phyloP scores from a whole-genome alignment of 2,329 filamentous ascomycete species.

The Colletotrichum sp. region DNA sequence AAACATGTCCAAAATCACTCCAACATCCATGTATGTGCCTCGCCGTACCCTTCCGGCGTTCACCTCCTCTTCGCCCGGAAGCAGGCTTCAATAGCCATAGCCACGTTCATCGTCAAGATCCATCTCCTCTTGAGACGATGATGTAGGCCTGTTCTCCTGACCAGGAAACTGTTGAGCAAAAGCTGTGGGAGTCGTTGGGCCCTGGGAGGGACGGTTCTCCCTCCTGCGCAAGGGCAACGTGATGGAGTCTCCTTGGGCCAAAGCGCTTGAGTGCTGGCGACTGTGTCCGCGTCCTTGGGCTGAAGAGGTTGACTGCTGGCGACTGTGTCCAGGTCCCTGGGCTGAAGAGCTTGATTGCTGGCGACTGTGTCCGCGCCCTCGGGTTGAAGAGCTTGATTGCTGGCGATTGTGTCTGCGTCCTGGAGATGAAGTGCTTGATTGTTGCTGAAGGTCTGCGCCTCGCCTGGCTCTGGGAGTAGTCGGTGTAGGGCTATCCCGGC shows the following conservation, averaged over 20 bases:
- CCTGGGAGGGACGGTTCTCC: background rate
- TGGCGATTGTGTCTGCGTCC: too few relatives aligned
- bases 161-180: background rate
- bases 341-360: too few relatives aligned
- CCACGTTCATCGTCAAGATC: fast-evolving
- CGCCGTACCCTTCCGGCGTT: background rate
- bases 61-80: background rate
- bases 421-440: too few relatives aligned
- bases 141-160: fast-evolving
- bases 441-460: too few relatives aligned
- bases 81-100: background rate
- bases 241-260: background rate
- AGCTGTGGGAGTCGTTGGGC: background rate
- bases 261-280: too few relatives aligned
- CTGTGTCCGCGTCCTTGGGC: background rate
- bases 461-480: too few relatives aligned
- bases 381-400: too few relatives aligned
- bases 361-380: too few relatives aligned
- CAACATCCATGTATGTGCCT: background rate
- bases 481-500: too few relatives aligned
- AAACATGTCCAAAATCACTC: background rate
- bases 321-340: too few relatives aligned
- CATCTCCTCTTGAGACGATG: background rate
- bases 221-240: background rate
- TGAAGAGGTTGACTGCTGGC: too few relatives aligned